Percentiles rank a stretch among this genome's conserved stretches.
Conservation (phyloP, 257 asterid species). For the Salvia rosmarinus region DNA sequence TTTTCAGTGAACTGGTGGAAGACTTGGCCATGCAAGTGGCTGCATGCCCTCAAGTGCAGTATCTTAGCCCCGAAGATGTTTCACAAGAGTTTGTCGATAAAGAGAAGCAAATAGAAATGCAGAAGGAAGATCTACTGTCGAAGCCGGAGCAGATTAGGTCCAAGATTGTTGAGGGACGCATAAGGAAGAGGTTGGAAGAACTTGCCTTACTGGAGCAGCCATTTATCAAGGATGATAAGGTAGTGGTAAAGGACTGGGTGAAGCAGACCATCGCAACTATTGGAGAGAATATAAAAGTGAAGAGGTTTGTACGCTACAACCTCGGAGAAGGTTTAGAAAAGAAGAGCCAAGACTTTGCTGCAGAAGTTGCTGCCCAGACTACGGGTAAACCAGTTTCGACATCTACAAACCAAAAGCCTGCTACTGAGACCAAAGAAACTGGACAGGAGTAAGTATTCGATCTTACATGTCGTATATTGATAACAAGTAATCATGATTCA, state of each 20-base stretch:
- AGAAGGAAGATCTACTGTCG: conserved; percentile 83
- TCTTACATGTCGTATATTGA: neutral
- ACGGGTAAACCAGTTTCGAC: conserved; percentile 58
- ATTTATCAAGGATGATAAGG: conserved; percentile 86
- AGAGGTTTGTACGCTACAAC: conserved; percentile 80
- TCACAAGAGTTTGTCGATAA: conserved; percentile 68
- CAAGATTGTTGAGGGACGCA: conserved; percentile 91
- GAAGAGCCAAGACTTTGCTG: conserved; percentile 93
- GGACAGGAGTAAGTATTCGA: conserved; percentile 61
- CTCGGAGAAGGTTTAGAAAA: conserved; percentile 97
- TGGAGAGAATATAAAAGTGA: conserved; percentile 92
- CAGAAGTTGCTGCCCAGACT: conserved; percentile 99
- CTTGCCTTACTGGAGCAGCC: conserved; percentile 90
- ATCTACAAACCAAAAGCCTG: conserved; percentile 56
- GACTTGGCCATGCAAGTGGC: conserved; percentile 99
- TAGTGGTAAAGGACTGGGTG: conserved; percentile 86
- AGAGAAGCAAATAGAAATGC: conserved; percentile 89
- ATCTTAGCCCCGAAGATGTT: conserved; percentile 76
- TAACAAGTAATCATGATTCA: neutral
- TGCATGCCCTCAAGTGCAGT: conserved; percentile 93
- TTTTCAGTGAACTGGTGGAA: conserved; percentile 82
- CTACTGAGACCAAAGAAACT: conserved; percentile 51
- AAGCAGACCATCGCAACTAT: conserved; percentile 88
- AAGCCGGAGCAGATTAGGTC: conserved; percentile 94
- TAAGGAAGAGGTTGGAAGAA: conserved; percentile 84